Base-by-base conservation (phyloP, 371 early-diverging fungal genomes). In the Rhizopus sp. region DNA sequence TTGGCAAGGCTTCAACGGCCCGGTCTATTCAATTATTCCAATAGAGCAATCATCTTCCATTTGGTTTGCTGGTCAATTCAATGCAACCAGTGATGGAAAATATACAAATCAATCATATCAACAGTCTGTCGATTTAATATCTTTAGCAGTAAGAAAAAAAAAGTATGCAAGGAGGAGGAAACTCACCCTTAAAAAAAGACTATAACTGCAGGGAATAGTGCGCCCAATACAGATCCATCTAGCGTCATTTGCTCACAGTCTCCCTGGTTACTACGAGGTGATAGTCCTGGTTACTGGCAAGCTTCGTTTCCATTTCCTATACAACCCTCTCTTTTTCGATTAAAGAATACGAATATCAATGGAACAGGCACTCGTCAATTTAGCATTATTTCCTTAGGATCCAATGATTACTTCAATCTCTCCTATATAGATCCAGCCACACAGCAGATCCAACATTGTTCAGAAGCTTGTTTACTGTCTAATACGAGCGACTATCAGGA, bases 241-340 rank as follows among this genome's bases (percentile, higher is more conserved):
- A 69, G 55, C 34, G 64, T 75, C 7, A 44, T 73, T n/a, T 80
- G 80, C 17, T 62, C 60, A 7, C 56, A 42, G 54, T 47, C 55
- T 53, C 60, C 52, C 3, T 90, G 91, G 91, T 68, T 91, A 17
- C 60, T 92, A 65, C 84, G 80, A 64, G 81, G 87, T 59, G 75
- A 75, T 56, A 79, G 82, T n/a, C 84, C 89, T 12, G 92, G 92
- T 10, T 88, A 81, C 58, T 88, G 86, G 84, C 72, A 88, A 38
- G 84, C 82, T 30, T 62, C 73, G 46, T 88, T 91, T 55, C 76
- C 72, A 3, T 69, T 70, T 48, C 60, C 80, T 16, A 63, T 86
- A 15, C 81, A 82, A 6, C 90, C 91, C 1, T 79, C 89, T 2
- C 62, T 86, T 7, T 81, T 92, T 60, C 78, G 90, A 13, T 62